Conservation (phyloP, 768 basidiomycete genomes). For the Collybiopsis luxurians region DNA sequence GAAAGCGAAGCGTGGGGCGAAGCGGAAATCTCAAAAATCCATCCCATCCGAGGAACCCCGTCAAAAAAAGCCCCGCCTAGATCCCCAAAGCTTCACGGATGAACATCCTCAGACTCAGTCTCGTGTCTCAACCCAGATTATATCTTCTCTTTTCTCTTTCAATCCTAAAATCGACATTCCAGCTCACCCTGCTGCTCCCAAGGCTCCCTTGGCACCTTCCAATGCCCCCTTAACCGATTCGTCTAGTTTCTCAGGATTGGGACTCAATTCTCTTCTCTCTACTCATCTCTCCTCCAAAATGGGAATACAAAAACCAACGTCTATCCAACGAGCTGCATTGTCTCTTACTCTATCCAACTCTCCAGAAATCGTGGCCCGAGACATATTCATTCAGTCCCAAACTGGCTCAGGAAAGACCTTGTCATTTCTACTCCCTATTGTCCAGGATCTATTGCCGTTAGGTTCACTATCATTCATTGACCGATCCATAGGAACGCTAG, state of each 20-base stretch:
- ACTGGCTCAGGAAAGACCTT: slow-evolving; percentile 97
- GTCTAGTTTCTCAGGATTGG: slow-evolving; percentile 79
- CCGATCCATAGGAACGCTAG: slow-evolving; percentile 91
- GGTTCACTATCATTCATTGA: slow-evolving; percentile 91
- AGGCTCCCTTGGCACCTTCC: slow-evolving; percentile 50
- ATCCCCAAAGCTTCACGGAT: slow-evolving; percentile 13
- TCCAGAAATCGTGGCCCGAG: slow-evolving; percentile 44
- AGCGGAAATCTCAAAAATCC: too few relatives aligned
- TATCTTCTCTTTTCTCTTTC: slow-evolving; percentile 87
- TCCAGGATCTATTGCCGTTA: slow-evolving; percentile 90
- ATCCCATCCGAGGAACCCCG: too few relatives aligned
- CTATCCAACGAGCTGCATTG: slow-evolving; percentile 84
- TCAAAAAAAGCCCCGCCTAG: slow-evolving; percentile 43
- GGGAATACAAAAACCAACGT: slow-evolving; percentile 81
- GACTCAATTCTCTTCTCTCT: slow-evolving; percentile 77
- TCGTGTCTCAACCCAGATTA: slow-evolving; percentile 52
- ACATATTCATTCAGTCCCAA: slow-evolving; percentile 93
- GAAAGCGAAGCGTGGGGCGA: slow-evolving; percentile 69
- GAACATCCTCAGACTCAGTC: slow-evolving; percentile 19
- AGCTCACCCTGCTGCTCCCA: slow-evolving; percentile 18
- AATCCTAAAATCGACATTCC: slow-evolving; percentile 68
- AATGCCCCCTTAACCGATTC: slow-evolving; percentile 80
- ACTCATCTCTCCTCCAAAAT: slow-evolving; percentile 79
- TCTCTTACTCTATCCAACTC: slow-evolving; percentile 40
- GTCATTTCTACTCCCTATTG: slow-evolving; percentile 89